Base-by-base conservation (phyloP, 1,284 basidiomycete species). In the Cryptococcus sp. region DNA sequence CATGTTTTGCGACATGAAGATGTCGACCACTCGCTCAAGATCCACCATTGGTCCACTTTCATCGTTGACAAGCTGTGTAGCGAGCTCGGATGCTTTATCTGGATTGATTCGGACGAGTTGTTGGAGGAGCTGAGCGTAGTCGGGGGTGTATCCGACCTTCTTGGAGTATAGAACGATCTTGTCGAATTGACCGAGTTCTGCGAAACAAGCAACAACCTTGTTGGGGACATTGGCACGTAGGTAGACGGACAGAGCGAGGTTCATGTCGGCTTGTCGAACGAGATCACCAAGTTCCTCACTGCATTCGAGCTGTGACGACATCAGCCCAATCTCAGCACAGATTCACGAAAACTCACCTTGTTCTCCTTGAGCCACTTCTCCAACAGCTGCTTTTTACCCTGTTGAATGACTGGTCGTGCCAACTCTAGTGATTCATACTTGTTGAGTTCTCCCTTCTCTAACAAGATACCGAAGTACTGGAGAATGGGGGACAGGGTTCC, bases 291-390 rank as follows among this genome's bases (percentile, higher is more conserved):
- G 86, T 78, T 99, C 95, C 78, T 98, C 96, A 70, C 88, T 92
- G 81, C 96, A 98, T 60, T 96, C 95, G 62, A 99, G 87, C 89
- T 91, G n/a, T 52, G 31, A 4, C 2, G 14, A 14, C 32, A 35
- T 50, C 37, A 52, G 33, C 15, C 8, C 13, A 13, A 23, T 5
- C 13, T 4, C 10, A 1, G 34, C 23, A 4, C 23, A 23, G 23
- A 23, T 23, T 23, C 23, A 7, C 4, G 7, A 5, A 23, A 33
- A 52, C 52, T 37, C 60, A 86, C 89, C 84, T 98, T 99, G 81
- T 97, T 97, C 82, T 98, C 96, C 80, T 99, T 99, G 63, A 98
- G 80, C 96, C 96, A 99, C 74, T 98, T 98, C 80, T 99, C 96
- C 32, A 99, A 82, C 46, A 98, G 81, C 71, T 98, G 93, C 80